These are phyloP conservation scores for Onygena corvina DNA, from an alignment of 2,329 filamentous ascomycete species.

Conservation along the genomic window DNA sequence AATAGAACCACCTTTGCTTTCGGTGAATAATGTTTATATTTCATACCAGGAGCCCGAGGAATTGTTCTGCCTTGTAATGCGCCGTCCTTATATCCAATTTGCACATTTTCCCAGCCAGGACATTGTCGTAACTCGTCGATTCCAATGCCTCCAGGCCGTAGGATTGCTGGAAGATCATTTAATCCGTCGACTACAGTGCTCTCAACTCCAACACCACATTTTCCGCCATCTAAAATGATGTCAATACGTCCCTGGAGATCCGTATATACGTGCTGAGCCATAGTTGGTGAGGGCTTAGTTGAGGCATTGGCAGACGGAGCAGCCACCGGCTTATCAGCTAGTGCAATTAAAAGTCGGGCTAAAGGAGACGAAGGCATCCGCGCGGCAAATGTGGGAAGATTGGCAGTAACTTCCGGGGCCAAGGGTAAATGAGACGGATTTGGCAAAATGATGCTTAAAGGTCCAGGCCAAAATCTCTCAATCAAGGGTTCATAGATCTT, in stretches of 20 bases:
- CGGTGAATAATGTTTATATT: constrained; percentile 95
- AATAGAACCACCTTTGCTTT: constrained; percentile 76
- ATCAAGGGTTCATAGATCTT: constrained; percentile 68
- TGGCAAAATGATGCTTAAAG: constrained; percentile 78
- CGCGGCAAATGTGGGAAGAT: constrained; percentile 70
- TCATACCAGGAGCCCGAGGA: constrained; percentile 91
- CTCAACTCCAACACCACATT: constrained; percentile 81
- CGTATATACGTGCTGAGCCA: constrained; percentile 75
- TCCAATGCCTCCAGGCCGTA: constrained; percentile 77
- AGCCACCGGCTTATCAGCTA: constrained; percentile 66
- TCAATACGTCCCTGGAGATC: constrained; percentile 74
- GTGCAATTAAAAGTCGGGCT: constrained; percentile 75
- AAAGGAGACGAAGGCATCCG: constrained; percentile 78
- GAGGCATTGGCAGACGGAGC: constrained; percentile 91
- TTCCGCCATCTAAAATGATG: constrained; percentile 77
- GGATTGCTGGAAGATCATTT: constrained; percentile 63
- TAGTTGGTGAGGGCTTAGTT: constrained; percentile 83
- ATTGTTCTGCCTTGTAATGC: constrained; percentile 51
- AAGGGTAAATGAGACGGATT: constrained; percentile 58
- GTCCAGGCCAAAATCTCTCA: constrained; percentile 81
- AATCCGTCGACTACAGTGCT: constrained; percentile 94
- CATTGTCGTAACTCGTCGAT: constrained; percentile 64
- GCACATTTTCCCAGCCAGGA: constrained; percentile 67
- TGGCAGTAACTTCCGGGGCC: constrained; percentile 85
- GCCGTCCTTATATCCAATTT: constrained; percentile 66